These are phyloP conservation scores for Capniomyces stellatus DNA, from an alignment of 371 early-diverging fungal species.

Conservation along the genomic window DNA sequence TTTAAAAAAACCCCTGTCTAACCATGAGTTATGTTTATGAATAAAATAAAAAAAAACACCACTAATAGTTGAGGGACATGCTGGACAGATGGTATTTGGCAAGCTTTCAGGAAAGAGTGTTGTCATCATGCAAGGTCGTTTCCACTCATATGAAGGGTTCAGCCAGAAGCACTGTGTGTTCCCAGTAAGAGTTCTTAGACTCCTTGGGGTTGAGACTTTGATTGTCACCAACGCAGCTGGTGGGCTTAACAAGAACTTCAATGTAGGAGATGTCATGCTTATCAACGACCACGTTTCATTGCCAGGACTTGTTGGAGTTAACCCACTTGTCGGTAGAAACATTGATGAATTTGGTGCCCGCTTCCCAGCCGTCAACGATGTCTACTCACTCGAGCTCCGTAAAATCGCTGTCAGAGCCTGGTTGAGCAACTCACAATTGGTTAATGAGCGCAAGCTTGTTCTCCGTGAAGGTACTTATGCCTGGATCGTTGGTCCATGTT, in stretches of 20 bases:
- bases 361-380: constrained; percentile 80
- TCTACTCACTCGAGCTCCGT: constrained; percentile 74
- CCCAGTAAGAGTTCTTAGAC: constrained; percentile 73
- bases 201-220: constrained; percentile 59
- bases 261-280: constrained; percentile 75
- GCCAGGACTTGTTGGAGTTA: constrained; percentile 61
- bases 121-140: constrained; percentile 73
- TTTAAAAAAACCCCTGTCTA: background rate
- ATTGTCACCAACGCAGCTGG: constrained; percentile 90
- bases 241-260: constrained; percentile 54
- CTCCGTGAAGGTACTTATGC: constrained; percentile 69
- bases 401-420: constrained; percentile 28
- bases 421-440: constrained; percentile 26
- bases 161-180: constrained; percentile 54
- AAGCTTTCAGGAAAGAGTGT: constrained; percentile 51
- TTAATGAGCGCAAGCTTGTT: constrained; percentile 28
- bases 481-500: constrained; percentile 77
- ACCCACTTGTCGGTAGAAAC: constrained; percentile 77
- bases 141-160: constrained; percentile 81
- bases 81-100: constrained; percentile 83
- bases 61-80: constrained; percentile 55
- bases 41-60: too few relatives aligned
- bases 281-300: constrained; percentile 76
- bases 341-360: constrained; percentile 65
- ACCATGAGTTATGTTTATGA: too few relatives aligned